Evolutionary conservation across 495 filamentous ascomycete genomes (phyloP).

Genomic region (Penicillium lagena): DNA sequence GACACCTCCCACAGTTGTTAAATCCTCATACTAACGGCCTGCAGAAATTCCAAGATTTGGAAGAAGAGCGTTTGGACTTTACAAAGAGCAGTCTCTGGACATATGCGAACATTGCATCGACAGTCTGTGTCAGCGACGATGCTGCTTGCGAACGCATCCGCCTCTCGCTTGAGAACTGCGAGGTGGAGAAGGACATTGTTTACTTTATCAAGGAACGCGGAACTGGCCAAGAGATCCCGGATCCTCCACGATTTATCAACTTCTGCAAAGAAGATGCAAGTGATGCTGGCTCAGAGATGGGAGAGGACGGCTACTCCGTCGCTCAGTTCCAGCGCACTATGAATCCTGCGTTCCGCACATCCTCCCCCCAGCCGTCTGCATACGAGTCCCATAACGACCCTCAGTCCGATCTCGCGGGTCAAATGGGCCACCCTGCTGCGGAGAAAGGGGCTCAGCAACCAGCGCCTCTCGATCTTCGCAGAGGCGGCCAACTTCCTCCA

Average conservation of each 20-base stretch:
- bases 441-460: constrained; percentile 36
- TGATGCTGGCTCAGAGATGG: constrained; percentile 73
- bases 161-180: constrained; percentile 89
- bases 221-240: constrained; percentile 95
- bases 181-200: constrained; percentile 92
- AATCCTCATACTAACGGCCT: neutral
- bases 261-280: constrained; percentile 88
- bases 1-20: neutral
- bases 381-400: constrained; percentile 88
- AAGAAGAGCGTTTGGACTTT: constrained; percentile 95
- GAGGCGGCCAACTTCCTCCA: constrained; percentile 41
- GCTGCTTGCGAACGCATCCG: constrained; percentile 93
- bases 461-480: constrained; percentile 43
- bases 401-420: constrained; percentile 57
- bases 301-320: constrained; percentile 81
- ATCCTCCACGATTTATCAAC: constrained; percentile 96
- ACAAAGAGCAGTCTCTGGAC: constrained; percentile 96
- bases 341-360: constrained; percentile 89
- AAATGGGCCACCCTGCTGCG: constrained; percentile 51
- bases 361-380: constrained; percentile 80
- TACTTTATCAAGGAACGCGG: constrained; percentile 83
- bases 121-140: constrained; percentile 99
- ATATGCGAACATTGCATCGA: constrained; percentile 94
- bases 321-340: constrained; percentile 93
- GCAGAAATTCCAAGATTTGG: constrained; percentile 96